phyloP scores from a whole-genome alignment of 1,284 basidiomycete species.

The Kwoniella shivajii region DNA sequence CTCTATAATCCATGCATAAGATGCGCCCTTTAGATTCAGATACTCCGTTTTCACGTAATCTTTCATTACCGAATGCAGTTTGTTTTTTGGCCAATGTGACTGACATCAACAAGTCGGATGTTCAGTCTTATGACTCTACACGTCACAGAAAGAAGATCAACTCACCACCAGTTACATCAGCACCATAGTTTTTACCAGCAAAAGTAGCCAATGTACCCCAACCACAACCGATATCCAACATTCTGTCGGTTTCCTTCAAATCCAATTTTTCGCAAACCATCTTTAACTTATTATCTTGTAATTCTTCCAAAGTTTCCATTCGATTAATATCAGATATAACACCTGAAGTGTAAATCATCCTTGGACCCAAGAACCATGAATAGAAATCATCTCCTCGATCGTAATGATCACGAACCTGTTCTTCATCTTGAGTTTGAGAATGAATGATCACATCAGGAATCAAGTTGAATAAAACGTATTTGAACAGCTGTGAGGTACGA shows the following conservation, averaged over 20 bases:
- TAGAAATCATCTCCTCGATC: conserved; percentile 97
- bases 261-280: conserved; percentile 94
- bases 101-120: too few species aligned
- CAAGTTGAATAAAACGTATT: conserved; percentile 86
- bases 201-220: conserved; percentile 96
- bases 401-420: conserved; percentile 95
- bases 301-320: conserved; percentile 86
- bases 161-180: conserved; percentile 80
- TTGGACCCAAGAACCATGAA: conserved; percentile 64
- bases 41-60: conserved; percentile 81
- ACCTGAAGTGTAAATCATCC: conserved; percentile 87
- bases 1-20: conserved; percentile 91
- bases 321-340: conserved; percentile 74
- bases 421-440: conserved; percentile 85
- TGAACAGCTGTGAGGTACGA: conserved; percentile 68
- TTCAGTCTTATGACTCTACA: too few species aligned
- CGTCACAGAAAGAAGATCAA: too few species aligned
- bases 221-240: conserved; percentile 92
- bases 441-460: conserved; percentile 93
- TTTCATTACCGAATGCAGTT: conserved; percentile 85
- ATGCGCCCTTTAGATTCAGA: conserved; percentile 78
- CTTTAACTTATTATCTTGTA: conserved; percentile 98
- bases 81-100: conserved; percentile 91
- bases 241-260: conserved; percentile 76
- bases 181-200: conserved; percentile 95